Evolutionary conservation across 129 eudicot genomes (phyloP).

Genomic region (Flaveria trinervia): DNA sequence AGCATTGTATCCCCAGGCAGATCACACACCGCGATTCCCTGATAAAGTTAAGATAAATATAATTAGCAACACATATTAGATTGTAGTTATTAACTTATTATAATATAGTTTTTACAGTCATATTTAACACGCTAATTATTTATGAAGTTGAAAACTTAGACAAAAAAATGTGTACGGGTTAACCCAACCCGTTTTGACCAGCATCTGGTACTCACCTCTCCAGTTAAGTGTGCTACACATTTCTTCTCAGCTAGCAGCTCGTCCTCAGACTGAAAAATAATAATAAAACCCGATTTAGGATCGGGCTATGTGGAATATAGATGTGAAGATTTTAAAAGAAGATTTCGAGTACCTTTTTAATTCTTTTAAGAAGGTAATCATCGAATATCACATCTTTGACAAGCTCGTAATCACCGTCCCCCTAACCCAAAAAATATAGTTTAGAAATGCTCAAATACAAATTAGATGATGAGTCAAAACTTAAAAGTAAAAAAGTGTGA

Average conservation of each 20-base stretch:
- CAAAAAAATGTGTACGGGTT: no score
- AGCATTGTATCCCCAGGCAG: conserved; percentile 96
- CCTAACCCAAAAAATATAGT: conserved; percentile 41
- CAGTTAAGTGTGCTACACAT: conserved; percentile 93
- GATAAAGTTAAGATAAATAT: neutral
- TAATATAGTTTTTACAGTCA: no score
- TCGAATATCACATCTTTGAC: conserved; percentile 81
- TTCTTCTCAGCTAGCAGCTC: conserved; percentile 90
- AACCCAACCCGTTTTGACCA: conserved; percentile 2
- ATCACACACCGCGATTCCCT: conserved; percentile 95
- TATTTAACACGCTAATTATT: no score
- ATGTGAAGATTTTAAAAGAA: no score
- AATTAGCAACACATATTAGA: neutral
- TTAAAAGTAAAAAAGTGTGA: neutral
- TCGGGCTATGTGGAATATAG: neutral
- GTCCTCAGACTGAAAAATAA: conserved; percentile 61
- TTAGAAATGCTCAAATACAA: neutral
- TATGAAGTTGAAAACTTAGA: no score
- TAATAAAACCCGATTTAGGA: neutral
- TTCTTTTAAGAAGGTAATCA: conserved; percentile 74
- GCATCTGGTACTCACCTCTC: conserved; percentile 62
- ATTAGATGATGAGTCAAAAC: neutral
- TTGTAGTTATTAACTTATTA: no score
- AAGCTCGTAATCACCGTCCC: conserved; percentile 95
- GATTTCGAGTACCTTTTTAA: conserved; percentile 56